Conservation (phyloP, 2,329 filamentous ascomycete genomes). For the Neonectria faginata region DNA sequence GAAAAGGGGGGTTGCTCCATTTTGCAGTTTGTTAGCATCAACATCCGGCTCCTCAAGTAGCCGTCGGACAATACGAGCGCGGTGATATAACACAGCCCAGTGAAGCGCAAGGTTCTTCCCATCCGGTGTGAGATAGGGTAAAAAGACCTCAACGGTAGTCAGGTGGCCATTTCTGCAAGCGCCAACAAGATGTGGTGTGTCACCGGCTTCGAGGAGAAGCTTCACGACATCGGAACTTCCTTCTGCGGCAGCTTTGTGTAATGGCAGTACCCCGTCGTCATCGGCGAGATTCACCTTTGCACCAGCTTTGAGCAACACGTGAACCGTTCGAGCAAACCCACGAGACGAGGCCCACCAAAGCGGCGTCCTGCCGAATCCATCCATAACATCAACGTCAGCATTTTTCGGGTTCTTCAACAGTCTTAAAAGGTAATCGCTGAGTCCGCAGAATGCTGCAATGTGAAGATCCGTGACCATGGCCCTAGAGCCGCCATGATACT, state of each 20-base stretch:
- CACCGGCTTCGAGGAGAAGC: constrained; percentile 7
- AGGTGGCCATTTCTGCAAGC: constrained; percentile 13
- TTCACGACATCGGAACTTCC: neutral
- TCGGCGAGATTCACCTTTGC: neutral
- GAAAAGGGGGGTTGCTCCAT: neutral
- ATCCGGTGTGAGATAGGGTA: neutral
- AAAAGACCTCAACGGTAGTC: neutral
- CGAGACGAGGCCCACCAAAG: neutral
- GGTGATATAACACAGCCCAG: neutral
- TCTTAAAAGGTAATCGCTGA: constrained; percentile 15
- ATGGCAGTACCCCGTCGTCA: neutral
- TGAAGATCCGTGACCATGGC: constrained; percentile 26
- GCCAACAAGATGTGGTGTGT: neutral
- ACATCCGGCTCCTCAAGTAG: constrained; percentile 13
- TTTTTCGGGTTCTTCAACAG: constrained; percentile 5
- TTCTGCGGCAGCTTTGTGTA: neutral
- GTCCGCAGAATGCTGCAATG: constrained; percentile 30
- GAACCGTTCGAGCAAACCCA: neutral
- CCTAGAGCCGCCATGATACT: too few species aligned
- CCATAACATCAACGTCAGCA: neutral
- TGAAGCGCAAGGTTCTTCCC: constrained; percentile 1
- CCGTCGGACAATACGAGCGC: constrained; percentile 6
- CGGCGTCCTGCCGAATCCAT: neutral
- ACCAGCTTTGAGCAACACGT: constrained; percentile 13
- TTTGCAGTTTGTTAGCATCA: neutral